Conservation (phyloP, 345 rosid genomes). For the Eucalyptus leucophloia region DNA sequence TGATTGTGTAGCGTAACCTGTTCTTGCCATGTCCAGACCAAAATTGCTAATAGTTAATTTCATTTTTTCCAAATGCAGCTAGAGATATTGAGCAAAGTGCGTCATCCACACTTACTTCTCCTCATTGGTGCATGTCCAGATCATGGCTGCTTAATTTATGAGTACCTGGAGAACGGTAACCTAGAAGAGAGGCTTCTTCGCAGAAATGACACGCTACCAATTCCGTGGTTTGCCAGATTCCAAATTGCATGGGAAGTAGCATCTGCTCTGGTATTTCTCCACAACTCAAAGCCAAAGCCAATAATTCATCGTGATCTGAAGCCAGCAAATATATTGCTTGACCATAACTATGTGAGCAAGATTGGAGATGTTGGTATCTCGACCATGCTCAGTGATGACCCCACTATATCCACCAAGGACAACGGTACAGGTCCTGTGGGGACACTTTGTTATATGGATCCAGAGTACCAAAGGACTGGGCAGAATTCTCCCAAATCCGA, state of each 20-base stretch:
- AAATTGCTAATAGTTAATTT: neutral
- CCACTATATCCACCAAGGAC: slow-evolving; percentile 13
- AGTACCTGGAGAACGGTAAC: slow-evolving; percentile 88
- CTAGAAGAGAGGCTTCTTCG: slow-evolving; percentile 51
- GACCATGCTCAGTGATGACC: slow-evolving; percentile 31
- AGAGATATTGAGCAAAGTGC: slow-evolving; percentile 70
- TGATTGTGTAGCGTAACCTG: neutral
- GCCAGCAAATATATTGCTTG: slow-evolving; percentile 86
- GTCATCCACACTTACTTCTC: slow-evolving; percentile 83
- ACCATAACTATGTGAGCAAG: slow-evolving; percentile 72
- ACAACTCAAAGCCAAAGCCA: slow-evolving; percentile 60
- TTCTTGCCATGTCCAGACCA: neutral
- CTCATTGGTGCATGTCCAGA: slow-evolving; percentile 88
- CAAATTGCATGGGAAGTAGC: slow-evolving; percentile 90
- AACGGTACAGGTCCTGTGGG: slow-evolving; percentile 68
- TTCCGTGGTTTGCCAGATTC: slow-evolving; percentile 74
- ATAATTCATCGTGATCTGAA: slow-evolving; percentile 87
- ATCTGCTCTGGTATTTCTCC: slow-evolving; percentile 73
- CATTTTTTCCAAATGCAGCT: slow-evolving; percentile 23
- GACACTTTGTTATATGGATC: slow-evolving; percentile 79
- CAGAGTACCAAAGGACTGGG: slow-evolving; percentile 89
- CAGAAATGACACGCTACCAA: slow-evolving; percentile 32
- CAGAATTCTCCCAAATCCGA: slow-evolving; percentile 62
- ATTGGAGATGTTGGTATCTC: slow-evolving; percentile 91
- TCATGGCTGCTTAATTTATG: slow-evolving; percentile 63